These are phyloP conservation scores for Trametes hirsuta DNA, from an alignment of 1,284 basidiomycete genomes.

Conservation along the genomic window DNA sequence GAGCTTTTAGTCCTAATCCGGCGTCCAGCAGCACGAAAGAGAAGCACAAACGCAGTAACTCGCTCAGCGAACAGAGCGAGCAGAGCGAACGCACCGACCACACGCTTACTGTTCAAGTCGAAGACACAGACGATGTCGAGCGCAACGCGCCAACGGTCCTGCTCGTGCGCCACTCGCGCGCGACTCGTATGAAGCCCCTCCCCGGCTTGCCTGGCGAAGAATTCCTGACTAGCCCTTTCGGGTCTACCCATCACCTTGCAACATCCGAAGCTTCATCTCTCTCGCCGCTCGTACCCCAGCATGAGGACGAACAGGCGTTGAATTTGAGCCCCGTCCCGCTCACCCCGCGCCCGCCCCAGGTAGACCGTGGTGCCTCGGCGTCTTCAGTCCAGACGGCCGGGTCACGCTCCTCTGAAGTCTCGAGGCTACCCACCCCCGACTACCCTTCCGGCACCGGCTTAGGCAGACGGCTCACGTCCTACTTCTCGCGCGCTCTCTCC, in stretches of 20 bases:
- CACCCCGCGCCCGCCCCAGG: slow-evolving; percentile 21
- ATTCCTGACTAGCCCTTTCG: neutral
- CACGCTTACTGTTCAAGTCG: slow-evolving; percentile 24
- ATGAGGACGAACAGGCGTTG: slow-evolving; percentile 11
- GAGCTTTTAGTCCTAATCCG: slow-evolving; percentile 26
- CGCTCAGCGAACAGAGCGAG: slow-evolving; percentile 8
- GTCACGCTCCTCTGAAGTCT: slow-evolving; percentile 11
- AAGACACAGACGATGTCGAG: slow-evolving; percentile 23
- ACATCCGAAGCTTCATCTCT: neutral
- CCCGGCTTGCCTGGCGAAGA: slow-evolving; percentile 12
- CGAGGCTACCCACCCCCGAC: slow-evolving; percentile 28
- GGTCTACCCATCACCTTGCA: neutral
- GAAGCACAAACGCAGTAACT: neutral
- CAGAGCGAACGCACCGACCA: slow-evolving; percentile 11
- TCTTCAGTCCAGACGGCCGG: slow-evolving; percentile 9
- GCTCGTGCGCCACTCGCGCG: slow-evolving; percentile 24
- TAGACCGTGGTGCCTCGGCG: slow-evolving; percentile 9
- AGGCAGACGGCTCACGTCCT: slow-evolving; percentile 17
- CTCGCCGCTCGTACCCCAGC: neutral
- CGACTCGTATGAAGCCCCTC: slow-evolving; percentile 11
- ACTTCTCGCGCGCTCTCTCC: slow-evolving; percentile 22
- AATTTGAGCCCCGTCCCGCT: slow-evolving; percentile 29
- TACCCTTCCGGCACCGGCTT: slow-evolving; percentile 11
- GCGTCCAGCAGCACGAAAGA: neutral
- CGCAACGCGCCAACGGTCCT: slow-evolving; percentile 24